Percentiles rank a stretch among this genome's conserved stretches.
phyloP scores from a whole-genome alignment of 108 stramenopile genomes.

The Nannochloropsis gaditana region DNA sequence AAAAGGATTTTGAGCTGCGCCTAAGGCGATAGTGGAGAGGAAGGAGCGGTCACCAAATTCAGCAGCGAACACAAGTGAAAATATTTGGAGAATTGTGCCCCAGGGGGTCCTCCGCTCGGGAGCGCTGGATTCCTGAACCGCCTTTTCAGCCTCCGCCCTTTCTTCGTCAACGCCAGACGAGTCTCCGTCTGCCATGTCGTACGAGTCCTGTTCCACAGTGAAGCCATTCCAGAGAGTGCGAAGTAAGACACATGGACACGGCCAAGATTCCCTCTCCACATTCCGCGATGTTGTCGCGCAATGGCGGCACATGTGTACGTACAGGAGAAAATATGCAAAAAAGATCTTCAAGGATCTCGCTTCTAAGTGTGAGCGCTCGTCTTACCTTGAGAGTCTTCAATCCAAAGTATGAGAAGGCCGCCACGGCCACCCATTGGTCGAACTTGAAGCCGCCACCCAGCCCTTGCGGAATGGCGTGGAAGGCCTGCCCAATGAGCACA shows the following conservation, averaged over 20 bases:
- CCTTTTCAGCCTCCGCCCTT: constrained; percentile 39
- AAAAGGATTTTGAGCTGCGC: constrained; percentile 52
- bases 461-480: constrained; percentile 77
- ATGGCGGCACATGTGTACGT: too few relatives aligned
- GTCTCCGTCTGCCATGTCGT: constrained; percentile 38
- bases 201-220: constrained; percentile 27
- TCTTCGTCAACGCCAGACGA: constrained; percentile 53
- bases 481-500: constrained; percentile 85
- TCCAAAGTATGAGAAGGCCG: constrained; percentile 97
- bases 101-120: neutral
- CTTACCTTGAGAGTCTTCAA: constrained; percentile 68
- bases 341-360: neutral
- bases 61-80: constrained; percentile 53
- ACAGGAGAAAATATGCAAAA: neutral
- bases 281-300: too few relatives aligned
- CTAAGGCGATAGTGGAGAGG: constrained; percentile 52
- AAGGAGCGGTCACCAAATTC: constrained; percentile 56
- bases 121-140: constrained; percentile 1
- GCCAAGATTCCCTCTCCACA: too few relatives aligned
- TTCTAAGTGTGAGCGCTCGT: constrained; percentile 23
- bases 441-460: constrained; percentile 70
- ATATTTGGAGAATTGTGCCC: constrained; percentile 41
- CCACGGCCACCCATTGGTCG: constrained; percentile 81
- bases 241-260: too few relatives aligned
- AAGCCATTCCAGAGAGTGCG: too few relatives aligned